Percentiles rank a stretch among this genome's conserved stretches.
phyloP scores from a whole-genome alignment of 148 eudicot genomes.

The Fagopyrum tataricum region DNA sequence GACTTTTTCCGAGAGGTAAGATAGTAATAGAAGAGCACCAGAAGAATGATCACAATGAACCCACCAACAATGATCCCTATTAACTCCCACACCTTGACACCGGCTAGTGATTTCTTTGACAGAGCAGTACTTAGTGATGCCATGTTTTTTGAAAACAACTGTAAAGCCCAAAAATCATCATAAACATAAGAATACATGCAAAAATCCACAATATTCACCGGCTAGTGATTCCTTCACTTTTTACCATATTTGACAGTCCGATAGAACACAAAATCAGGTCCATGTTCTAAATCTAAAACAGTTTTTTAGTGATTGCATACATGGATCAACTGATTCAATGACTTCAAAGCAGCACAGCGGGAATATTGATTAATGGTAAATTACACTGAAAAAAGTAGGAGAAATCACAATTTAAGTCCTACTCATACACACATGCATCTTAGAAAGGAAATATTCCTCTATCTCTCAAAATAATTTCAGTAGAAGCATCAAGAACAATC shows the following conservation, averaged over 20 bases:
- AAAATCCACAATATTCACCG: not conserved
- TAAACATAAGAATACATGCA: not conserved
- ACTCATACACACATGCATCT: not conserved
- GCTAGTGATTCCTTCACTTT: not conserved
- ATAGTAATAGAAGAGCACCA: conserved; percentile 43
- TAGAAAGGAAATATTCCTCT: not conserved
- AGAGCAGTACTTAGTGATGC: conserved; percentile 35
- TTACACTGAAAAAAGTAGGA: not conserved
- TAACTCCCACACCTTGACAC: conserved; percentile 67
- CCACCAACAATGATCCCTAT: conserved; percentile 50
- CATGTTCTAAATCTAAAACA: not conserved
- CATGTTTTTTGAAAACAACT: not conserved
- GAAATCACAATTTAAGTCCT: not conserved
- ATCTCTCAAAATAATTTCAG: not conserved
- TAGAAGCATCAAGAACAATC: not conserved
- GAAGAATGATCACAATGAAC: conserved; percentile 40
- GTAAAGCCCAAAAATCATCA: not conserved
- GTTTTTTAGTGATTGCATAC: not conserved
- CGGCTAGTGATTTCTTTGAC: conserved; percentile 47
- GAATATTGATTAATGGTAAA: not conserved
- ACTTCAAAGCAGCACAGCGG: not conserved
- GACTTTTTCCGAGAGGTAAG: conserved; percentile 51
- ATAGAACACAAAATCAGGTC: not conserved
- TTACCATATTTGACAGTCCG: not conserved
- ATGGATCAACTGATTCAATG: not conserved